A percentile compares a stretch with the other conserved stretches of the same genome.
Evolutionary conservation across 495 filamentous ascomycete species (phyloP).

Genomic region (Tuber brumale): DNA sequence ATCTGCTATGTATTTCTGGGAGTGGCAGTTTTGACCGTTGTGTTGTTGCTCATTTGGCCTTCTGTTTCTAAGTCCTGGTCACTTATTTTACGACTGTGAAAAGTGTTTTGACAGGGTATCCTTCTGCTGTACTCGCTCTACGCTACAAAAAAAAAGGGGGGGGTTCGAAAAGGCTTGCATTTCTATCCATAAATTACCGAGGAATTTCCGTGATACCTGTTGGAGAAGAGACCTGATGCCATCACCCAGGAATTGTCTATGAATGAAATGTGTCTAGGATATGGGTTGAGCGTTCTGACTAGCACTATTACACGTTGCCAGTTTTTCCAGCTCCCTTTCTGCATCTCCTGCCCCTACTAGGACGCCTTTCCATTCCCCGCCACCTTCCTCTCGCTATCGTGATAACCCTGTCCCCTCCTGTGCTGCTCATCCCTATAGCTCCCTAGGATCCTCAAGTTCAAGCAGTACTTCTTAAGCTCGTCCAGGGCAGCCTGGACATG

Average conservation of each 20-base stretch:
- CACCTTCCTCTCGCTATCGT: slow-evolving; percentile 20
- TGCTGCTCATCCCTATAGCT: slow-evolving; percentile 34
- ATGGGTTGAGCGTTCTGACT: background rate
- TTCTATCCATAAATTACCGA: background rate
- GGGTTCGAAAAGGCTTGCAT: background rate
- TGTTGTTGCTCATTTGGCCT: background rate
- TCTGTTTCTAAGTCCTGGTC: background rate
- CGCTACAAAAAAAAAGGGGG: background rate
- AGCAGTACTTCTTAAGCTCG: slow-evolving; percentile 45
- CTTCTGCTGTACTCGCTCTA: background rate
- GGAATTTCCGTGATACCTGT: background rate
- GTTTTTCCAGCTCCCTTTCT: background rate
- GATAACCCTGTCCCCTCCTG: slow-evolving; percentile 47
- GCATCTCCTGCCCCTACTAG: background rate
- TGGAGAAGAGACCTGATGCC: background rate
- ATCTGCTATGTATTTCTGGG: background rate
- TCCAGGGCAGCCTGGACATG: slow-evolving; percentile 50
- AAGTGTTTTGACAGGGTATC: background rate
- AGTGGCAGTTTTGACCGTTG: background rate
- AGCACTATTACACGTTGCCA: background rate
- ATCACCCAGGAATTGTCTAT: background rate
- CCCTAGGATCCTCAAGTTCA: slow-evolving; percentile 34
- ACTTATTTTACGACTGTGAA: background rate
- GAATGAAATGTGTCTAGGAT: slow-evolving; percentile 1
- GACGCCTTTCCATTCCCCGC: background rate